These are phyloP conservation scores for Trametes villosa DNA, from an alignment of 768 basidiomycete genomes.

Conservation along the genomic window DNA sequence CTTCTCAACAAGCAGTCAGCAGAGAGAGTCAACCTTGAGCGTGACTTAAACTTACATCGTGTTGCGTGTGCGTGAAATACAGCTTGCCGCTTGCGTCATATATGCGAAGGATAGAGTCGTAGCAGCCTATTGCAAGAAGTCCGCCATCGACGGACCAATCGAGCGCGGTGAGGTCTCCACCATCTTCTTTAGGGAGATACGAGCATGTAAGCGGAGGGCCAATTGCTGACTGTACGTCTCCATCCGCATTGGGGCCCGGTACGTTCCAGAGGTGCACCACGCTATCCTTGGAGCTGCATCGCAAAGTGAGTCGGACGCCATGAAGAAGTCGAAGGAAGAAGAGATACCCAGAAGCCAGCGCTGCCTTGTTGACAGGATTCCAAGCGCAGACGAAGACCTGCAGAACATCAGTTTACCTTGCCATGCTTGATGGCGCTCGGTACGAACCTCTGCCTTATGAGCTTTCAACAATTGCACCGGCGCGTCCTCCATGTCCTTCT, in stretches of 20 bases:
- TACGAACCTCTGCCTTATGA: constrained; percentile 47
- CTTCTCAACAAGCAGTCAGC: constrained; percentile 47
- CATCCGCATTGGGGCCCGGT: constrained; percentile 40
- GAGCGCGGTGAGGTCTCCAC: constrained; percentile 71
- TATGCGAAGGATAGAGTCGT: constrained; percentile 73
- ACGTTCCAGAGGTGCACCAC: constrained; percentile 75
- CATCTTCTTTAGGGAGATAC: constrained; percentile 51
- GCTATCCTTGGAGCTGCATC: constrained; percentile 70
- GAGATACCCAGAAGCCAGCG: constrained; percentile 77
- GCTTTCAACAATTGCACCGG: constrained; percentile 28
- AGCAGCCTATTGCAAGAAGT: constrained; percentile 77
- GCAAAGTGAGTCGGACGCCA: not conserved
- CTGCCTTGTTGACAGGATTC: constrained; percentile 62
- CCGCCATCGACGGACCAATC: constrained; percentile 80
- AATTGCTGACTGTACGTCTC: not conserved
- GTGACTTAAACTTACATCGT: constrained; percentile 54
- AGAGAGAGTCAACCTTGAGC: not conserved
- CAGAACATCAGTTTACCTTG: not conserved
- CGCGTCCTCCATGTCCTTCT: not conserved
- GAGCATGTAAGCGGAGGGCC: constrained; percentile 42
- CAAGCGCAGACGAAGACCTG: constrained; percentile 85
- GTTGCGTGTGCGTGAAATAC: constrained; percentile 65
- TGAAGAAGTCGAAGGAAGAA: not conserved
- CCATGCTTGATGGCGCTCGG: not conserved
- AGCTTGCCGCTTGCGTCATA: constrained; percentile 62